Percentiles rank a stretch among this genome's conserved stretches.
These are phyloP conservation scores for Nakazawaea siamensis DNA, from an alignment of 805 yeast species.

Conservation along the genomic window DNA sequence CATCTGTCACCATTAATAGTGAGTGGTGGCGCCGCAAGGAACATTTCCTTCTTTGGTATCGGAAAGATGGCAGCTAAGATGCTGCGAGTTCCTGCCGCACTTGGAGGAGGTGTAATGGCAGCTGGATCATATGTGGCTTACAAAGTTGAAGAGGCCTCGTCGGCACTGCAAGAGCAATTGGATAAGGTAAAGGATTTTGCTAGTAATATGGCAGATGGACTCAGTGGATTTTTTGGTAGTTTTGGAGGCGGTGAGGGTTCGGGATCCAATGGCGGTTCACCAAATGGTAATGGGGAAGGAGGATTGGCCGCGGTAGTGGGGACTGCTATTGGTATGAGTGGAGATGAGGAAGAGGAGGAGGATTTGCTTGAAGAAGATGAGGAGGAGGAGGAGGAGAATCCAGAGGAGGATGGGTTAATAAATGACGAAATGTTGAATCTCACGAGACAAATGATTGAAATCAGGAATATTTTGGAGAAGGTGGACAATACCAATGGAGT, in stretches of 20 bases:
- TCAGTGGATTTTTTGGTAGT: constrained; percentile 34
- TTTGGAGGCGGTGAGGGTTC: constrained; percentile 21
- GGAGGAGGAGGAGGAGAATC: constrained; percentile 36
- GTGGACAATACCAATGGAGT: constrained; percentile 69
- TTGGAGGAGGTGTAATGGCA: constrained; percentile 90
- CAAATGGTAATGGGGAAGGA: constrained; percentile 19
- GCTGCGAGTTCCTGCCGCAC: constrained; percentile 63
- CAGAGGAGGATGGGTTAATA: constrained; percentile 41
- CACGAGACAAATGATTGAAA: constrained; percentile 96
- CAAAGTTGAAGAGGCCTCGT: constrained; percentile 82
- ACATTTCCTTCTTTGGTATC: constrained; percentile 26
- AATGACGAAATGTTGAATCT: constrained; percentile 79
- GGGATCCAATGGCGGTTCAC: constrained; percentile 26
- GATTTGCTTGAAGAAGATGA: constrained; percentile 39
- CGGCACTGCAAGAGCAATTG: constrained; percentile 60
- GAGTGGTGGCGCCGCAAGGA: not conserved
- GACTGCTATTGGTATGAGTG: constrained; percentile 29
- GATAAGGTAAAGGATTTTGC: constrained; percentile 55
- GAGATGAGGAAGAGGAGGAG: constrained; percentile 40
- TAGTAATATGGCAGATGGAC: constrained; percentile 40
- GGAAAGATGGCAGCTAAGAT: constrained; percentile 50
- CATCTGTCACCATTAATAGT: not conserved
- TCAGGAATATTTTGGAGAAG: constrained; percentile 66
- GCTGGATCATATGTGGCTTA: constrained; percentile 91
- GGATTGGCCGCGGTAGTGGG: constrained; percentile 52